Conservation (phyloP, 345 rosid genomes). For the Xanthoceras sorbifolium region DNA sequence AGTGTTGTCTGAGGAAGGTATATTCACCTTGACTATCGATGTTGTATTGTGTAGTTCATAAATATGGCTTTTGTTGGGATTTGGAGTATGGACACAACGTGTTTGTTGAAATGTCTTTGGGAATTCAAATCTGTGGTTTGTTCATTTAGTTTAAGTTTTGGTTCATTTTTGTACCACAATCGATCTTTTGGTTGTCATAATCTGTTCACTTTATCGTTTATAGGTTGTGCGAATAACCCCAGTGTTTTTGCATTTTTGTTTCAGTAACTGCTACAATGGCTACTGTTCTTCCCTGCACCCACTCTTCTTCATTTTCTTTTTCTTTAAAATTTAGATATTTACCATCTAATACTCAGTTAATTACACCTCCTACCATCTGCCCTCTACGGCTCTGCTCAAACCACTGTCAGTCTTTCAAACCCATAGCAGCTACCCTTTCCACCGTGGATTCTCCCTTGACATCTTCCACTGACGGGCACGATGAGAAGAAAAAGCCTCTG, state of each 20-base stretch:
- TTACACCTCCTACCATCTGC: slow-evolving; percentile 7
- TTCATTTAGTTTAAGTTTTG: too few species aligned
- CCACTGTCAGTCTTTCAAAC: slow-evolving; percentile 7
- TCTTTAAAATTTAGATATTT: background rate
- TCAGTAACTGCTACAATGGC: slow-evolving; percentile 17
- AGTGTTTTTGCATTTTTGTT: background rate
- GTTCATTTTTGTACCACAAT: too few species aligned
- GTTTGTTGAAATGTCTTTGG: too few species aligned
- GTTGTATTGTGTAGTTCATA: too few species aligned
- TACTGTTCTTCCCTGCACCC: background rate
- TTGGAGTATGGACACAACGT: too few species aligned
- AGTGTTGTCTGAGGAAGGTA: too few species aligned
- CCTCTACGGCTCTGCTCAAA: background rate
- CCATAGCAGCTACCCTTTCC: slow-evolving; percentile 30
- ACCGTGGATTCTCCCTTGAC: slow-evolving; percentile 30
- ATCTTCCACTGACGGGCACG: slow-evolving; percentile 26
- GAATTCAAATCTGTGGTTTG: too few species aligned
- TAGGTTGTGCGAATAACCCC: too few species aligned
- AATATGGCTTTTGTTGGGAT: too few species aligned
- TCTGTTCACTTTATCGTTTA: too few species aligned
- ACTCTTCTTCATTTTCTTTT: slow-evolving; percentile 7
- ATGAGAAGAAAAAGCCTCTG: slow-evolving; percentile 50
- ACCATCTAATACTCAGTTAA: background rate
- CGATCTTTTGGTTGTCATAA: too few species aligned
- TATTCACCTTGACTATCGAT: too few species aligned